Base-by-base conservation (phyloP, 2,329 filamentous ascomycete genomes). In the Ophiocordyceps robertsii region DNA sequence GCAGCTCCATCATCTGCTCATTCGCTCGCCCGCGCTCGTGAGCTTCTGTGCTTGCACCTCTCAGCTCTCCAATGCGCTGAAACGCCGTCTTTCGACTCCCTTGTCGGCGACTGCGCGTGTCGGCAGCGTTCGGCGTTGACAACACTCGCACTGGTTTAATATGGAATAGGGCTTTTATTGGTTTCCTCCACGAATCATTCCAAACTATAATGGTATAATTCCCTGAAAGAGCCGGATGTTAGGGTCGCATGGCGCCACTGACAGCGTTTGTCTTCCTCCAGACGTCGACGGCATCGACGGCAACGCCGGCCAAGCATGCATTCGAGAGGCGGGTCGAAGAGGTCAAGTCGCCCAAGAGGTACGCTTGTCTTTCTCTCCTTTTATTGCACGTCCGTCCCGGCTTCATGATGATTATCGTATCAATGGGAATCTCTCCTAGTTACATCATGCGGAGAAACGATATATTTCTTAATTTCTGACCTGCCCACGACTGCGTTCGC, bases 341-440 rank as follows among this genome's bases (percentile, higher is more conserved):
- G 52, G 78, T 89, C 54, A 90, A 87, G 58, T 79, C 86, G 39
- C 84, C 84, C 30, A 98, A 96, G 66, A 86, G 80, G 92, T 95
- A 80, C 67, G 82, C 74, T 6, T 10, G 21, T 44, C 16, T 27
- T 24, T 17, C 33, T 19, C 13, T 19, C 12, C 37, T 29, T 21
- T 29, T 10, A 39, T 44, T 39, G 46, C 27, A 30, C 17, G 41
- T 41, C 38, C 31, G 19, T n/a, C 27, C 24, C 12, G 39, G 49
- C 51, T 50, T 68, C 54, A 70, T 78, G 72, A 94, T 94, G 89
- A 93, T 85, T 27, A 73, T 67, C 68, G 73, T 80, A 81, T 85
- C 82, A 93, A 95, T 98, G 92, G 92, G 92, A 98, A 98, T 98
- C 92, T 98, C 93, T 98, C 92, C 84, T 86, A 96, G 85, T 75